These are phyloP conservation scores for Hansenula sp. DNA, from an alignment of 1,139 yeast species.

Conservation along the genomic window DNA sequence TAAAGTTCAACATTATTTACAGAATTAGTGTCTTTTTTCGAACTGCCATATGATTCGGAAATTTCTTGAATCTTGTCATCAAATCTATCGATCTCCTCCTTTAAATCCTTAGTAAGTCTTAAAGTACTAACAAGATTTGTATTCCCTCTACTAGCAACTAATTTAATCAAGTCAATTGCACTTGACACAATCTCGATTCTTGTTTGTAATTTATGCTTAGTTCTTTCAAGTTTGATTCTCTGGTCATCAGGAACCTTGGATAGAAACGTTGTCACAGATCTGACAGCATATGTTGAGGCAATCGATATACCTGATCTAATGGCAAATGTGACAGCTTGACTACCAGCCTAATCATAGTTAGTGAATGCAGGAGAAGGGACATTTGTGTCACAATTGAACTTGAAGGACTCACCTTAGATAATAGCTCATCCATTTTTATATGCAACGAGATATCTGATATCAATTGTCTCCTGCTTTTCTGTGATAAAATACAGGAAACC, in stretches of 20 bases:
- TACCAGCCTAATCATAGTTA: constrained; percentile 48
- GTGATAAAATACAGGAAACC: too few species aligned
- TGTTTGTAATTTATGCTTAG: constrained; percentile 46
- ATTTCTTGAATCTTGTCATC: constrained; percentile 43
- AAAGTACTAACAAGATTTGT: constrained; percentile 58
- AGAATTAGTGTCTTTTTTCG: constrained; percentile 37
- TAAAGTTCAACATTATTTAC: constrained; percentile 45
- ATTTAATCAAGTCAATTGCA: constrained; percentile 66
- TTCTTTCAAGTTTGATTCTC: constrained; percentile 38
- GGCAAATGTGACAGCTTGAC: constrained; percentile 78
- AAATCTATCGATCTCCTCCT: constrained; percentile 56
- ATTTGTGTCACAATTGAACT: too few species aligned
- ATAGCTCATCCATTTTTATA: constrained; percentile 6
- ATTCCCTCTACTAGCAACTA: constrained; percentile 71
- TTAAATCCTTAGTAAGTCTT: constrained; percentile 52
- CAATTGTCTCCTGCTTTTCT: too few species aligned
- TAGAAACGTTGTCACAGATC: constrained; percentile 55
- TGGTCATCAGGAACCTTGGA: constrained; percentile 61
- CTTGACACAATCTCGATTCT: constrained; percentile 63
- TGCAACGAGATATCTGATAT: too few species aligned
- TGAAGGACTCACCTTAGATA: constrained; percentile 6
- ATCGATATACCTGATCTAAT: constrained; percentile 72
- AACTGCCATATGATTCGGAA: constrained; percentile 21
- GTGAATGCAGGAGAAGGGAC: too few species aligned
- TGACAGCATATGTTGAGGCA: constrained; percentile 75